Conservation (phyloP, 208 protist species). For the Giardia muris region DNA sequence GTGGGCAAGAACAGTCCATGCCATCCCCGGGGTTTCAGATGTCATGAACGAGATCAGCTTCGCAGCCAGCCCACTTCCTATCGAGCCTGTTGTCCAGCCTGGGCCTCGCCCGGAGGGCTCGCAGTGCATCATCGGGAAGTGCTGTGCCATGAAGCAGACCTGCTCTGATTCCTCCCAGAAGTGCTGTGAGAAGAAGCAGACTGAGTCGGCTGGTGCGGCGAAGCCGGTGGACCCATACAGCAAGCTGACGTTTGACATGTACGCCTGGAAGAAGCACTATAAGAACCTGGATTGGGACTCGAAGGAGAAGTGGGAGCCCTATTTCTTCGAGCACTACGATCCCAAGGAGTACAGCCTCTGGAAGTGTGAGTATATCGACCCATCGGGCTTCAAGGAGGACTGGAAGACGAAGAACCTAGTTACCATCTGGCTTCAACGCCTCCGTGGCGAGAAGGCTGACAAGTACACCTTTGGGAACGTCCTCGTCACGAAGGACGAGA, state of each 20-base stretch:
- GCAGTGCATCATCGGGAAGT: background rate
- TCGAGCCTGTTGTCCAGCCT: background rate
- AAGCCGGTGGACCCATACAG: background rate
- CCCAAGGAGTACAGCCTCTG: background rate
- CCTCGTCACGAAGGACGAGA: background rate
- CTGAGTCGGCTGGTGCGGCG: background rate
- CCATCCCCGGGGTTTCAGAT: background rate
- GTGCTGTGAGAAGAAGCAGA: background rate
- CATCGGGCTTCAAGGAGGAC: background rate
- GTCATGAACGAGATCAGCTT: background rate
- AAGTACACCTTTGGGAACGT: conserved; percentile 3
- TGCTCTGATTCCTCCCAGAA: background rate
- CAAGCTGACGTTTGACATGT: background rate
- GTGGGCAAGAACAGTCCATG: background rate
- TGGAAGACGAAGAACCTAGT: conserved; percentile 27
- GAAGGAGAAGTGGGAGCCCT: background rate
- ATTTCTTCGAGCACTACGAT: conserved; percentile 1
- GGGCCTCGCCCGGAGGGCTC: background rate
- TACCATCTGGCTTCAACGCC: background rate
- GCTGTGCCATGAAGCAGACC: background rate
- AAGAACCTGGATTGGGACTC: conserved; percentile 17
- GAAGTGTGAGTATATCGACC: background rate
- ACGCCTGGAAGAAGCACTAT: conserved; percentile 29
- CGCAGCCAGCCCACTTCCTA: background rate
- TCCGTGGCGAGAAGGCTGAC: conserved; percentile 20